Base-by-base conservation (phyloP, 2,329 filamentous ascomycete genomes). In the Aspergillus texensis region DNA sequence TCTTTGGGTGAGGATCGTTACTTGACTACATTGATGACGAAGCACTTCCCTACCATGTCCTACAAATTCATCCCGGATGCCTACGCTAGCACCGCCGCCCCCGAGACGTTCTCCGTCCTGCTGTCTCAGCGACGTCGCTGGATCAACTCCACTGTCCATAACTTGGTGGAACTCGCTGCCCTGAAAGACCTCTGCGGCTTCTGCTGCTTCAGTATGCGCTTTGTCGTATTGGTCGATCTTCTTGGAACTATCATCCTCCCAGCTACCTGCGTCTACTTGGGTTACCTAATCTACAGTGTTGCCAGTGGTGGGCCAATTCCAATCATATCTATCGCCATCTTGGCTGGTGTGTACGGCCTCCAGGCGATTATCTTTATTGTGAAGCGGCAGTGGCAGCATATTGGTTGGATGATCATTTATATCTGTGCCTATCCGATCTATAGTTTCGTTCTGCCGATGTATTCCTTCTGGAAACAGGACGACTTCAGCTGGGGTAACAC, bases 371-470 rank as follows among this genome's bases (percentile, higher is more conserved):
- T 99, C 73, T 99, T 99, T 82, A 93, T 98, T 71, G 84, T 98
- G 72, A 97, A 97, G 83, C 87, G 95, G 58, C 93, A 98, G 79
- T 99, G 95, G 95, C 94, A 99, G 77, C 94, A 98, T 75, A 88
- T 99, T 65, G 95, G 95, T 70, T 99, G 95, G 95, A 98, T 99
- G 94, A 90, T 99, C 69, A 98, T 99, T 75, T 99, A 99, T 81
- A 86, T 99, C 66, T 71, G 96, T n/a, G 95, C 95, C 3, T 97
- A 91, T 83, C 95, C 95, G 0, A 91, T 99, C 71, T 97, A 94
- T 83, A 95, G 91, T 4, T 92, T 99, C 72, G 76, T 96, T 67
- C 86, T 99, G 14, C 95, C 95, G 0, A 82, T 99, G 67, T 99
- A 98, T 83, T 97, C 94, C 0, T 99, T 99, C 89, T 99, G 95